phyloP scores from a whole-genome alignment of 202 grass and related monocot genomes.

The Setaria viridis region DNA sequence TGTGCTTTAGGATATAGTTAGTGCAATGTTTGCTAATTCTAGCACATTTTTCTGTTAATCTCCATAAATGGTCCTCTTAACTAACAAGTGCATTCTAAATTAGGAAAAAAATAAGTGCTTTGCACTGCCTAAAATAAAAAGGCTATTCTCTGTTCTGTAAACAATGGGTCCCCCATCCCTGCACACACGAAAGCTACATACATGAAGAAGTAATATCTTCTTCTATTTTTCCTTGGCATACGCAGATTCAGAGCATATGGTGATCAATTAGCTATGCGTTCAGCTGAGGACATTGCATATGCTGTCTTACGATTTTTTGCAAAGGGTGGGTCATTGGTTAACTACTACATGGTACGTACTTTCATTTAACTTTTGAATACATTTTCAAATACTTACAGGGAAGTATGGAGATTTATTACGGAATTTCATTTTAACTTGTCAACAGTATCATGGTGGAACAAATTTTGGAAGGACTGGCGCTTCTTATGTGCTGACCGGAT shows the following conservation, averaged over 20 bases:
- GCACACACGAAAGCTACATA: background rate
- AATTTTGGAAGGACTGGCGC: constrained; percentile 86
- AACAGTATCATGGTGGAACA: constrained; percentile 95
- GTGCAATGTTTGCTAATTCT: background rate
- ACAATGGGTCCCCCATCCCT: background rate
- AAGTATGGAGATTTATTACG: constrained; percentile 26
- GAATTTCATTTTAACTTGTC: constrained; percentile 43
- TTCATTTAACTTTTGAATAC: constrained; percentile 29
- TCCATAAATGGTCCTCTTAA: background rate
- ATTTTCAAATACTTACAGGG: constrained; percentile 8
- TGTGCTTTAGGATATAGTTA: background rate
- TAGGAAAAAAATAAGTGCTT: background rate
- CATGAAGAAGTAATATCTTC: constrained; percentile 26
- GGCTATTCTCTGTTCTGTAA: background rate
- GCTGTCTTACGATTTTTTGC: constrained; percentile 85
- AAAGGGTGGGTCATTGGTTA: constrained; percentile 83
- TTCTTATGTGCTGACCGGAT: constrained; percentile 86
- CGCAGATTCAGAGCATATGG: constrained; percentile 87
- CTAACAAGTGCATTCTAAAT: constrained; percentile 7
- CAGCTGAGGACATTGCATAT: constrained; percentile 92
- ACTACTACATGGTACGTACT: constrained; percentile 93
- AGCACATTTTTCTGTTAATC: background rate
- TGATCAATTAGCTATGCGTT: constrained; percentile 80
- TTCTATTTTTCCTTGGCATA: constrained; percentile 8
- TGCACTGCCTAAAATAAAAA: background rate